Percentiles rank a stretch among this genome's conserved stretches.
phyloP scores from a whole-genome alignment of 345 rosid genomes.

The Eucalyptus dawsonii region DNA sequence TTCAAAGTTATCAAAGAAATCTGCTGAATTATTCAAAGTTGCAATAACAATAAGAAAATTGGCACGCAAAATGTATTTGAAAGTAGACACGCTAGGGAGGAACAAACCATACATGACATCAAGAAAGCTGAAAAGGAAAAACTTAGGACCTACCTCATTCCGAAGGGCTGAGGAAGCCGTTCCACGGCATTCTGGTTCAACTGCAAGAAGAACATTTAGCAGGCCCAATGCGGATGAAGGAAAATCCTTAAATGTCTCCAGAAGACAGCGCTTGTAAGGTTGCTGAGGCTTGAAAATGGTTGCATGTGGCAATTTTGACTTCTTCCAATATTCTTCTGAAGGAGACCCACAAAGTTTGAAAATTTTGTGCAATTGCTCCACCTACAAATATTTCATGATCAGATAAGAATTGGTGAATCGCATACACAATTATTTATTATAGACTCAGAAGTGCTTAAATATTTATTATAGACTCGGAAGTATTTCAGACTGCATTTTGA shows the following conservation, averaged over 20 bases:
- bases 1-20: not conserved
- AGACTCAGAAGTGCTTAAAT: not conserved
- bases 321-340: constrained; percentile 45
- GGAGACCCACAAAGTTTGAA: constrained; percentile 62
- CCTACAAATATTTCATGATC: constrained; percentile 9
- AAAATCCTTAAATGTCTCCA: constrained; percentile 31
- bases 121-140: not conserved
- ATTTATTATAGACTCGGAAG: not conserved
- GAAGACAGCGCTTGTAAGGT: constrained; percentile 36
- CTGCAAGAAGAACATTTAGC: constrained; percentile 28
- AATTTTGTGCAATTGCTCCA: constrained; percentile 50
- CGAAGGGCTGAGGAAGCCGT: constrained; percentile 31
- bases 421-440: not conserved
- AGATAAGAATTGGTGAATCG: not conserved
- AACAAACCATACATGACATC: not conserved
- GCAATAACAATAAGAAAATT: not conserved
- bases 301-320: constrained; percentile 40
- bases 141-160: constrained; percentile 14
- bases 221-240: constrained; percentile 30
- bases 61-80: not conserved
- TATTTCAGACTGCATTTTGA: not conserved
- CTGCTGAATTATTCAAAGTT: not conserved
- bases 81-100: not conserved
- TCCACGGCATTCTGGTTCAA: constrained; percentile 38
- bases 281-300: constrained; percentile 51